Evolutionary conservation across 306 rosid genomes (phyloP).

Genomic region (Casuarina glauca): DNA sequence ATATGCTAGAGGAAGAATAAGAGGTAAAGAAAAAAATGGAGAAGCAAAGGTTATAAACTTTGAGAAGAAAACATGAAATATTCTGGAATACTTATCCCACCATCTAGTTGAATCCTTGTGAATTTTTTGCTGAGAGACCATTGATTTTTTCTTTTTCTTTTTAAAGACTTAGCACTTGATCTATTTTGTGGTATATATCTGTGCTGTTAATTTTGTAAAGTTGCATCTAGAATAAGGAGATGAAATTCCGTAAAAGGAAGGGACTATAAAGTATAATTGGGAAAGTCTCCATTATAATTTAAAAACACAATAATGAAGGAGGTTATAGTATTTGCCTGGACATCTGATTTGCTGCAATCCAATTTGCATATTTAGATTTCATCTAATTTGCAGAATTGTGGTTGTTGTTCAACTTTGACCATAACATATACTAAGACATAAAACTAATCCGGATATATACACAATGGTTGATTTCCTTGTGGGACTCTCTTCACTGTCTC

Average conservation of each 20-base stretch:
- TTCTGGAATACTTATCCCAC: not conserved
- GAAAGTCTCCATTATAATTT: not conserved
- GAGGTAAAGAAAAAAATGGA: not conserved
- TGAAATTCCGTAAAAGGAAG: not conserved
- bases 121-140: not conserved
- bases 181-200: not conserved
- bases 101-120: not conserved
- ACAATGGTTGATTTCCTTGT: not conserved
- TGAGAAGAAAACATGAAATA: not conserved
- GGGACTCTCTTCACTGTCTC: not conserved
- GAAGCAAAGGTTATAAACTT: not conserved
- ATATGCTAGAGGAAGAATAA: not conserved
- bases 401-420: not conserved
- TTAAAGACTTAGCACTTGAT: not conserved
- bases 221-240: not conserved
- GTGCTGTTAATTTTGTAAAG: not conserved
- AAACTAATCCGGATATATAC: not conserved
- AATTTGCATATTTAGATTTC: not conserved
- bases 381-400: not conserved
- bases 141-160: not conserved
- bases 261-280: not conserved
- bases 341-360: not conserved
- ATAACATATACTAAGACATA: not conserved
- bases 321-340: not conserved
- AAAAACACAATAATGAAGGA: not conserved